Evolutionary conservation across 1,139 yeast genomes (phyloP).

Genomic region (Nakaseomyces delphensis): DNA sequence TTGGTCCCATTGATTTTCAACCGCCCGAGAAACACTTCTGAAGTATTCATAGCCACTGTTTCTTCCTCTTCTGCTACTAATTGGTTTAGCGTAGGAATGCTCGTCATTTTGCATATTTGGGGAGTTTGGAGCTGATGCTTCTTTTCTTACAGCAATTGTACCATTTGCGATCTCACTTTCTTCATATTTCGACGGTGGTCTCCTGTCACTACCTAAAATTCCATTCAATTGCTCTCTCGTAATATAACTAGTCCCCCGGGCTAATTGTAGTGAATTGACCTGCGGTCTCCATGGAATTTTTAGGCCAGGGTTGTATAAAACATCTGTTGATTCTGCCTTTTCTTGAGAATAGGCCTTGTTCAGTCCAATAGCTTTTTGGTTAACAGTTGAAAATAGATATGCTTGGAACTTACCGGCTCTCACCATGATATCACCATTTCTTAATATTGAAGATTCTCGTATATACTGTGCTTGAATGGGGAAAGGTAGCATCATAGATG

Average conservation of each 20-base stretch:
- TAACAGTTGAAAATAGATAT: constrained; percentile 41
- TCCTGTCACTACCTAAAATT: constrained; percentile 53
- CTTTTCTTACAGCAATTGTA: constrained; percentile 36
- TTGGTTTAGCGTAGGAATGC: constrained; percentile 43
- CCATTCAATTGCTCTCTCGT: constrained; percentile 49
- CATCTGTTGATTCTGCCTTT: constrained; percentile 33
- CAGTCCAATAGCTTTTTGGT: constrained; percentile 28
- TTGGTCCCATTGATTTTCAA: constrained; percentile 46
- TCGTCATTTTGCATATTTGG: constrained; percentile 15
- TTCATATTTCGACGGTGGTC: constrained; percentile 44
- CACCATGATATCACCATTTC: constrained; percentile 66
- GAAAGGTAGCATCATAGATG: constrained; percentile 36
- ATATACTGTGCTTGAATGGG: constrained; percentile 36
- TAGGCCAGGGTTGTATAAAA: constrained; percentile 50
- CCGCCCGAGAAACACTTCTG: constrained; percentile 37
- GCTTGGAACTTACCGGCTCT: constrained; percentile 54
- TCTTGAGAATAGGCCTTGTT: constrained; percentile 24
- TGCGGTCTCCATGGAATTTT: constrained; percentile 73
- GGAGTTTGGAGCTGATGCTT: constrained; percentile 13
- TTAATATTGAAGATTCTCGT: constrained; percentile 42
- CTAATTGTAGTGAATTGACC: constrained; percentile 78
- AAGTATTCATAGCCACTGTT: constrained; percentile 35
- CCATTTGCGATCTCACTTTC: constrained; percentile 54
- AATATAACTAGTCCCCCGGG: constrained; percentile 61
- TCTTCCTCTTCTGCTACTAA: constrained; percentile 32